Evolutionary conservation across 129 eudicot species (phyloP), one percentile per base, ranked within the genome.

Genomic region (Artemisia tridentata): DNA sequence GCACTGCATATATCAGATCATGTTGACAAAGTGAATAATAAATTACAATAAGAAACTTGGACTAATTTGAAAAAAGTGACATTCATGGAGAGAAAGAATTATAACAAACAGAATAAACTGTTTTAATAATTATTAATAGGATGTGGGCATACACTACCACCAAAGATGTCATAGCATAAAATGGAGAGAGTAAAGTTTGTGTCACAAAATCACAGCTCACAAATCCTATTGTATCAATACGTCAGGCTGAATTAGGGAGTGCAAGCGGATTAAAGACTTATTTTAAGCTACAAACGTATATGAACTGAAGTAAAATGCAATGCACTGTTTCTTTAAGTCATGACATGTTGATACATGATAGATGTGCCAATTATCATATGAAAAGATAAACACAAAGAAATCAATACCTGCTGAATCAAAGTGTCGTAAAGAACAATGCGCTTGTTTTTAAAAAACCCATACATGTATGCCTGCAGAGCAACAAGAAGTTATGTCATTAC

Each of bases 401-500:
- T 38, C 41, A 47, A 60, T 76, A 95, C 99, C 97, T 95, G 99
- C 62, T 95, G 97, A 64, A 95, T 82, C 81, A 95, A 78, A 49
- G 99, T 95, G 73, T 95, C 99, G 48, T 86, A 95, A 71, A 95
- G 99, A 79, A 95, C 99, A 61, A 95, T 90, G n/a, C 96, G 88
- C 75, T 95, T 95, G 88, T 95, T 90, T 58, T 95, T 90, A 63
- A 93, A 93, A 81, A 93, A 93, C 41, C 99, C 99, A 73, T 93
- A 93, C 99, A 95, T 90, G 82, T 95, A 95, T n/a, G 99, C 99
- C 99, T 95, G 84, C 84, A 84, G 20, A 72, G 65, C 48, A 68
- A 59, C 49, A 51, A 21, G 63, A 16, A 19, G 60, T 53, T 38
- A 67, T 10, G 60, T 67, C 47, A 81, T 54, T 60, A 58, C 63